These are phyloP conservation scores for Oryza glaberrima DNA, from an alignment of 176 grass and related monocot genomes.

Conservation along the genomic window DNA sequence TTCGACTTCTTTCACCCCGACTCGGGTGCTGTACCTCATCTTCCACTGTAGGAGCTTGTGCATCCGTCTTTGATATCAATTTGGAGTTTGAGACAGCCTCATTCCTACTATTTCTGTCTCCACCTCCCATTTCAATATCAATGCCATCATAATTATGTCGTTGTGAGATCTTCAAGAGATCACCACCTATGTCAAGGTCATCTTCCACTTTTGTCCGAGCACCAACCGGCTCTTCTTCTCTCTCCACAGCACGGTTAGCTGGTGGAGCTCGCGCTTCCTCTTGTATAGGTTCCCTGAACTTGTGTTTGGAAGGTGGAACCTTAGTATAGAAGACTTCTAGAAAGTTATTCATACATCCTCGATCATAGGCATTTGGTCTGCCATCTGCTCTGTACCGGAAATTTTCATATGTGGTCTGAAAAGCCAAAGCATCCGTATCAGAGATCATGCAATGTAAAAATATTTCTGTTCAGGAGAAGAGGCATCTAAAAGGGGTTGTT, in stretches of 20 bases:
- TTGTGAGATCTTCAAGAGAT: conserved; percentile 68
- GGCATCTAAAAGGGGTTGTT: neutral
- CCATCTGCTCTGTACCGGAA: conserved; percentile 61
- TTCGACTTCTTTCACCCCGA: conserved; percentile 44
- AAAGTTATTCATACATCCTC: conserved; percentile 68
- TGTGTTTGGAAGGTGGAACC: conserved; percentile 68
- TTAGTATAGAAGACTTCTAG: conserved; percentile 60
- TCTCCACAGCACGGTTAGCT: conserved; percentile 25
- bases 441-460: conserved; percentile 23
- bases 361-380: conserved; percentile 62
- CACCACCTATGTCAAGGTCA: conserved; percentile 64
- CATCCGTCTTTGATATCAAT: conserved; percentile 34
- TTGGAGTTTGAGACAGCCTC: conserved; percentile 38
- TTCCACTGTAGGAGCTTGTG: conserved; percentile 32
- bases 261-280: conserved; percentile 53
- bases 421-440: conserved; percentile 28
- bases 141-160: conserved; percentile 55
- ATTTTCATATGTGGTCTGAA: conserved; percentile 89
- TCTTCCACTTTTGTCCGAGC: conserved; percentile 70
- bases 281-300: conserved; percentile 49
- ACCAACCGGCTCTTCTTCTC: conserved; percentile 52
- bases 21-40: conserved; percentile 16
- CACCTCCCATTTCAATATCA: conserved; percentile 51
- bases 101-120: conserved; percentile 41
- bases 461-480: conserved; percentile 25